Evolutionary conservation across 2,329 filamentous ascomycete species (phyloP).

Genomic region (Fusarium sp.): DNA sequence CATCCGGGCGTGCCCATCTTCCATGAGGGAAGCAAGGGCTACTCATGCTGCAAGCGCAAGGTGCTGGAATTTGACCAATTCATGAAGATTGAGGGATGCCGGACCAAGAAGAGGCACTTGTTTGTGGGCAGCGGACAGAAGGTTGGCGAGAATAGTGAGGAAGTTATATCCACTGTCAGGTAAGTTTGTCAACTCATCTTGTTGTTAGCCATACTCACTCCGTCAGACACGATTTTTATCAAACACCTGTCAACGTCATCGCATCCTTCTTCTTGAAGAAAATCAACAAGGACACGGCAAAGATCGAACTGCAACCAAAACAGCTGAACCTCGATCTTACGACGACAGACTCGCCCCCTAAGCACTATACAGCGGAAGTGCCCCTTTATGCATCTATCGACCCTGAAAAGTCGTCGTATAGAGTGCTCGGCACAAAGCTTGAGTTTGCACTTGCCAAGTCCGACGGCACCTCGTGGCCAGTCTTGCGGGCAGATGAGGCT

Average conservation of each 20-base stretch:
- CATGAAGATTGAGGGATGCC: constrained; percentile 92
- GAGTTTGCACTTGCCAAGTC: constrained; percentile 79
- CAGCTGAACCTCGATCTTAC: constrained; percentile 80
- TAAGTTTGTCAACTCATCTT: constrained; percentile 51
- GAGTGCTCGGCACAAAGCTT: constrained; percentile 88
- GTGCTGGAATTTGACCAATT: constrained; percentile 98
- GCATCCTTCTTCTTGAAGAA: constrained; percentile 97
- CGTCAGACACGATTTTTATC: constrained; percentile 83
- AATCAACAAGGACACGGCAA: constrained; percentile 83
- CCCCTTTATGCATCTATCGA: constrained; percentile 82
- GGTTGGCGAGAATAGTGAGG: constrained; percentile 66
- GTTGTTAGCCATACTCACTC: constrained; percentile 13
- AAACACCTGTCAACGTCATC: constrained; percentile 85
- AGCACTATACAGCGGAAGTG: constrained; percentile 79
- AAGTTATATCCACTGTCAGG: constrained; percentile 81
- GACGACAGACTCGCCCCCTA: constrained; percentile 80
- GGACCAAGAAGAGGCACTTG: constrained; percentile 80
- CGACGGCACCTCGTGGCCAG: constrained; percentile 83
- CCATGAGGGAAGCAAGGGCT: constrained; percentile 98
- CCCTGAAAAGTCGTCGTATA: constrained; percentile 76
- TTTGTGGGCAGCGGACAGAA: constrained; percentile 84
- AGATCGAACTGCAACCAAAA: constrained; percentile 71
- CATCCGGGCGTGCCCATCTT: constrained; percentile 94
- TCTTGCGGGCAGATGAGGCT: constrained; percentile 79
- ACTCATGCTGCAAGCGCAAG: constrained; percentile 93